A percentile compares a stretch with the other conserved stretches of the same genome.
Conservation (phyloP, 2,329 filamentous ascomycete genomes). For the Ploettnerulaceae sp. region DNA sequence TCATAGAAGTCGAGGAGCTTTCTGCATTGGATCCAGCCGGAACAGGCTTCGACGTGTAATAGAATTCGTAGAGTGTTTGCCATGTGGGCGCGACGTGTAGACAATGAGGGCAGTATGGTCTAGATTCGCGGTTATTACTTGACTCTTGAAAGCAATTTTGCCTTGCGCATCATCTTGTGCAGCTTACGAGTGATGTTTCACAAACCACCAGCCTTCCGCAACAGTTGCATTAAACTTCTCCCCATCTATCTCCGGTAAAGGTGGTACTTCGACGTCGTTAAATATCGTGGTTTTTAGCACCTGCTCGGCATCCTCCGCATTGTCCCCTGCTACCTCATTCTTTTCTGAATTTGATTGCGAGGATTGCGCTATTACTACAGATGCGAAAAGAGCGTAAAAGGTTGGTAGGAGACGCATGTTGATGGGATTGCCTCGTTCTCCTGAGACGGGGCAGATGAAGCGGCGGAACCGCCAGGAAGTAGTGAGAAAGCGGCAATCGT, state of each 20-base stretch:
- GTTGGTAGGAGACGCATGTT: conserved; percentile 32
- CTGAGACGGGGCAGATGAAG: conserved; percentile 17
- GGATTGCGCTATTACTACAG: conserved; percentile 23
- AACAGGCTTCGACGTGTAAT: conserved; percentile 70
- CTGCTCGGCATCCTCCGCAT: conserved; percentile 29
- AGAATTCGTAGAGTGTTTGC: conserved; percentile 94
- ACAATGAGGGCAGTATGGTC: conserved; percentile 33
- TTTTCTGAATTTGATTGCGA: conserved; percentile 15
- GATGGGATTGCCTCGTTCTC: conserved; percentile 21
- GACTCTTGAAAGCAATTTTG: not conserved
- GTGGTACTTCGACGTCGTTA: conserved; percentile 47
- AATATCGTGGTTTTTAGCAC: conserved; percentile 39
- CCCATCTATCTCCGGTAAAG: conserved; percentile 44
- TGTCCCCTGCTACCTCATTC: conserved; percentile 9
- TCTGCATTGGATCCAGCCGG: conserved; percentile 31
- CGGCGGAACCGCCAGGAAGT: conserved; percentile 24
- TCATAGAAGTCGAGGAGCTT: conserved; percentile 43
- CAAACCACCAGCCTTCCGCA: conserved; percentile 34
- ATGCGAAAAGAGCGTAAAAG: conserved; percentile 26
- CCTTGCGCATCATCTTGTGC: not conserved
- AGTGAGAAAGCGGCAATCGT: conserved; percentile 9
- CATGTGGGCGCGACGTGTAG: conserved; percentile 68
- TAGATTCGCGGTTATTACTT: conserved; percentile 9
- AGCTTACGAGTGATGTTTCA: conserved; percentile 34
- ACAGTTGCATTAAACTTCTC: conserved; percentile 37